Conservation (phyloP, 305 asterid genomes). For the Solanum aculeatissimum region DNA sequence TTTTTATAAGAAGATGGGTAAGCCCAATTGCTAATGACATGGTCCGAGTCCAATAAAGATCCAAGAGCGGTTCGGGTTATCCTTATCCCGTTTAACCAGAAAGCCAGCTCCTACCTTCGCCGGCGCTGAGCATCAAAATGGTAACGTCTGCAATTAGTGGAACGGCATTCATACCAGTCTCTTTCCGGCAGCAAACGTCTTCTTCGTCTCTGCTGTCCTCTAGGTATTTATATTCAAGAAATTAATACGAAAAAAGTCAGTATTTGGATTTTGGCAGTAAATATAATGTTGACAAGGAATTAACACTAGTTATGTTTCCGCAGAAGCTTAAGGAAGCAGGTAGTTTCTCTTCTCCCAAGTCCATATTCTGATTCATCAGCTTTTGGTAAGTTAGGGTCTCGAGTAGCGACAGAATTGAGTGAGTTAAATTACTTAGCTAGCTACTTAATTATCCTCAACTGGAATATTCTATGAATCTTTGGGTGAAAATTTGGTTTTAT, state of each 20-base stretch:
- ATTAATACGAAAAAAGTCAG: not conserved
- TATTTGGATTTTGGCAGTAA: not conserved
- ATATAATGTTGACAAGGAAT: not conserved
- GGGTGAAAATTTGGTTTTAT: not conserved
- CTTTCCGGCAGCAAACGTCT: not conserved
- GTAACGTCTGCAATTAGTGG: not conserved
- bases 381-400: conserved; percentile 21
- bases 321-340: conserved; percentile 32
- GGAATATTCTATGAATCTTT: not conserved
- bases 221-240: not conserved
- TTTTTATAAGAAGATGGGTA: not conserved
- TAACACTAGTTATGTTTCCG: not conserved
- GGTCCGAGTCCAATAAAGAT: not conserved
- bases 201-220: not conserved
- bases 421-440: not conserved
- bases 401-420: not conserved
- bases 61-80: not conserved
- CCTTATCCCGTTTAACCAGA: not conserved
- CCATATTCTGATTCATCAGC: conserved; percentile 43
- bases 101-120: conserved; percentile 3
- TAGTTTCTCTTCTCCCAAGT: conserved; percentile 31
- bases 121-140: not conserved
- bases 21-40: not conserved
- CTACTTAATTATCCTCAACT: not conserved
- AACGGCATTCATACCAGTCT: not conserved